Evolutionary conservation across 2,329 filamentous ascomycete species (phyloP).

Genomic region (Rhinocladiella mackenziei): DNA sequence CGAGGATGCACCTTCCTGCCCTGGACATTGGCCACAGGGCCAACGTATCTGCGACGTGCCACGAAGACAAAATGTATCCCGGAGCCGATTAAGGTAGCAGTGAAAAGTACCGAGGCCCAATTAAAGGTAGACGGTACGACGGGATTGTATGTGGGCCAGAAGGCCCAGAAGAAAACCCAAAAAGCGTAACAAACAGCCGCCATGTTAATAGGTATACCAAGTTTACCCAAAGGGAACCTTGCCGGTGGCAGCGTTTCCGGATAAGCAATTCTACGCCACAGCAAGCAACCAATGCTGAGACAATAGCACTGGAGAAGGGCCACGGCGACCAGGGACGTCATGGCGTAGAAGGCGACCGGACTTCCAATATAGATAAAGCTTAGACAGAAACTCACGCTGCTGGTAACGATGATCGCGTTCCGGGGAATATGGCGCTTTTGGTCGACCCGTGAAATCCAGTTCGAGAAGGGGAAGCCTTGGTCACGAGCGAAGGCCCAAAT

Average conservation of each 20-base stretch:
- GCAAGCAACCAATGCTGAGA: constrained; percentile 46
- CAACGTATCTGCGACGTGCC: constrained; percentile 36
- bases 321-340: constrained; percentile 44
- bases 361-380: constrained; percentile 26
- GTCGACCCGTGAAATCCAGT: constrained; percentile 34
- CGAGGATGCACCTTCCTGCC: too few species aligned
- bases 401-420: constrained; percentile 24
- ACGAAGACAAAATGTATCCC: constrained; percentile 37
- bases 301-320: constrained; percentile 51
- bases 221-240: constrained; percentile 44
- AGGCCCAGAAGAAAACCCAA: constrained; percentile 46
- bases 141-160: constrained; percentile 40
- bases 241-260: constrained; percentile 38
- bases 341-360: constrained; percentile 25
- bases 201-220: constrained; percentile 34
- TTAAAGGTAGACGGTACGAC: constrained; percentile 45
- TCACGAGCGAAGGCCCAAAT: constrained; percentile 45
- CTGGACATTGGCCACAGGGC: constrained; percentile 32
- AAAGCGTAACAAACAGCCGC: constrained; percentile 32
- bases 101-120: constrained; percentile 48
- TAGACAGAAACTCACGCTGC: constrained; percentile 13
- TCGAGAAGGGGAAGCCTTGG: constrained; percentile 41
- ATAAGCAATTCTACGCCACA: constrained; percentile 41
- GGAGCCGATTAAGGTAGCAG: constrained; percentile 39
- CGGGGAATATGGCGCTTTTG: constrained; percentile 22